Base-by-base conservation (phyloP, 352 stramenopile genomes). In the Thalassiosira mediterranea region DNA sequence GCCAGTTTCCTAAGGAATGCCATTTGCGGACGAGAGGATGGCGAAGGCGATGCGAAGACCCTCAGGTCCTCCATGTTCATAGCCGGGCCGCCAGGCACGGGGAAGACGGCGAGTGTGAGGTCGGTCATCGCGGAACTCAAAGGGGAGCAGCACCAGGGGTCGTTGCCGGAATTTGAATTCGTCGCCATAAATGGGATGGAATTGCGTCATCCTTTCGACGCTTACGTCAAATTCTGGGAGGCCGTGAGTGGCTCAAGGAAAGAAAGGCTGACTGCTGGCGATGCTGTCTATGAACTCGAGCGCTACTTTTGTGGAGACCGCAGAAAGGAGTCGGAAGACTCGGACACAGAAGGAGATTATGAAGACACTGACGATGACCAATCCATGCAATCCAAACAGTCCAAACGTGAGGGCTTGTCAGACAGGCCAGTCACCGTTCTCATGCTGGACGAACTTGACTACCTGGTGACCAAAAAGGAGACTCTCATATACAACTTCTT, bases 401-500 rank as follows among this genome's bases (percentile, higher is more conserved):
- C n/a, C n/a, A n/a, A n/a, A n/a, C n/a, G n/a, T n/a, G 38, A 81
- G n/a, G 47, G 60, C 32, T 28, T 61, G 42, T 46, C 64, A 1
- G 72, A 70, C 13, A 56, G 49, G 28, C 71, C 65, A 11, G 67
- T 86, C 1, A 91, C 78, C 32, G 81, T 96, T 7, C 42, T 95
- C 3, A 66, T 96, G 37, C 58, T 96, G 1, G 92, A 96, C 78
- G 92, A 96, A 76, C 91, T 96, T 44, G 92, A 96, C 69, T 94
- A 92, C 52, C 72, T 96, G 53, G 81, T 95, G 0, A 95, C 91
- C 3, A 78, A 87, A 5, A 90, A 94, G 48, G 79, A 96, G 63
- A 92, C 86, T 37, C 81, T 95, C 7, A 51, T 96, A 0, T 95
- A 95, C 76, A 94, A 95, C 56, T 87, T 96, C 13, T 95, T 96